Evolutionary conservation across 495 filamentous ascomycete species (phyloP).

Genomic region (Penicillium canariense): DNA sequence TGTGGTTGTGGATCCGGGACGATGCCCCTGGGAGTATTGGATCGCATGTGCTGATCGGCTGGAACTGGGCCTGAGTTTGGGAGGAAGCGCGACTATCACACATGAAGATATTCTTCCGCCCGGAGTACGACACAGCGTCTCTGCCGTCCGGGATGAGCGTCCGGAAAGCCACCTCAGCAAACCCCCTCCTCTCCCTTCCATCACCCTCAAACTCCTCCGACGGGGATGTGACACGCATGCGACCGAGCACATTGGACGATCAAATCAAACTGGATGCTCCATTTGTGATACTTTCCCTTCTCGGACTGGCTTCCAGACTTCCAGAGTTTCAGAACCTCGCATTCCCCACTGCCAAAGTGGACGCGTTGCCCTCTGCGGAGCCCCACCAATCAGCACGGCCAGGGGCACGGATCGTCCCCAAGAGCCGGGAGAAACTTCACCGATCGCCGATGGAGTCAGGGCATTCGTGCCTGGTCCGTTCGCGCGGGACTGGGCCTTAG

Average conservation of each 20-base stretch:
- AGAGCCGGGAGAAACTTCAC: constrained; percentile 6
- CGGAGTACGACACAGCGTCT: too few relatives aligned
- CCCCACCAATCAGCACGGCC: constrained; percentile 19
- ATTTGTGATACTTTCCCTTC: constrained; percentile 12
- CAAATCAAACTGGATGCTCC: not conserved
- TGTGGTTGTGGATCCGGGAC: not conserved
- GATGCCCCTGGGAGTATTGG: not conserved
- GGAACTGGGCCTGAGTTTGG: not conserved
- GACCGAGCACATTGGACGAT: too few relatives aligned
- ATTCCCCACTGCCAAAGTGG: constrained; percentile 16
- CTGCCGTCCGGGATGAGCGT: too few relatives aligned
- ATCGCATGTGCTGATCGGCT: too few relatives aligned
- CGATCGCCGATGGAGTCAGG: constrained; percentile 1
- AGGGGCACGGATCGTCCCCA: constrained; percentile 25
- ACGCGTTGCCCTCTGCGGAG: constrained; percentile 24
- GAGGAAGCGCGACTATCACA: too few relatives aligned
- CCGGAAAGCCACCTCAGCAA: too few relatives aligned
- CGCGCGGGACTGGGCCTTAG: too few relatives aligned
- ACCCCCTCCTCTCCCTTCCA: not conserved
- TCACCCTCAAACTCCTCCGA: not conserved
- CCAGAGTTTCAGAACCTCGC: constrained; percentile 8
- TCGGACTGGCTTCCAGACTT: not conserved
- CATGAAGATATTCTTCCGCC: too few relatives aligned
- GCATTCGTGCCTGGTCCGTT: too few relatives aligned
- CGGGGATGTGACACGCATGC: not conserved